These are phyloP conservation scores for Malus sieversii DNA, from an alignment of 306 rosid species.

Conservation along the genomic window DNA sequence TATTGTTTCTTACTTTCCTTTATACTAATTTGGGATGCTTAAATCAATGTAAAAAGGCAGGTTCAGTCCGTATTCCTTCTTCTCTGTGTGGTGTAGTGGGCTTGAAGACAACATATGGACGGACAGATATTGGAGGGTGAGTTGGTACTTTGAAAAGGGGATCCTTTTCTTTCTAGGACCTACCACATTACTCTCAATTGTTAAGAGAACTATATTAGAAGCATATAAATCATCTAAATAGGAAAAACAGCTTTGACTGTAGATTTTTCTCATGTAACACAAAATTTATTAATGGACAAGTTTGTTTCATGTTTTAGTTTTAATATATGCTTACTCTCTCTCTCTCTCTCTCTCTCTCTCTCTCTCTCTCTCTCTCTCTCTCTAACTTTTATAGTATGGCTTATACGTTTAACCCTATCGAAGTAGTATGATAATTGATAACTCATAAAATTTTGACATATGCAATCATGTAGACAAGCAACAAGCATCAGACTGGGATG, in stretches of 20 bases:
- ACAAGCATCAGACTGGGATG: background rate
- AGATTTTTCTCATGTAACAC: background rate
- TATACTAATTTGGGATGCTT: constrained; percentile 14
- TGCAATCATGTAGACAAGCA: background rate
- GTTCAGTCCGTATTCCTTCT: constrained; percentile 92
- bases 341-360: background rate
- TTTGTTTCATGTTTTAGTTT: background rate
- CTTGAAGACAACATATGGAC: constrained; percentile 74
- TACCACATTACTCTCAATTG: background rate
- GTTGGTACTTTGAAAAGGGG: constrained; percentile 4
- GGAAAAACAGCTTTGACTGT: background rate
- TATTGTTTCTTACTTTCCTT: constrained; percentile 4
- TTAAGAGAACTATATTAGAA: background rate
- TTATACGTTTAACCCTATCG: background rate
- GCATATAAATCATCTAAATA: background rate
- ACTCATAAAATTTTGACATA: background rate
- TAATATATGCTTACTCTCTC: background rate
- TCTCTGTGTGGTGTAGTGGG: constrained; percentile 98
- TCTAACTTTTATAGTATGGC: background rate
- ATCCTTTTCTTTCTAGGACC: background rate
- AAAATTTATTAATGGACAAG: background rate
- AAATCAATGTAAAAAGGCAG: constrained; percentile 43
- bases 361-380: background rate
- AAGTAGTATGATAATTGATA: background rate
- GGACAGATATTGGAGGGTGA: constrained; percentile 75